Base-by-base conservation (phyloP, 768 basidiomycete genomes). In the Amyloporia xantha region DNA sequence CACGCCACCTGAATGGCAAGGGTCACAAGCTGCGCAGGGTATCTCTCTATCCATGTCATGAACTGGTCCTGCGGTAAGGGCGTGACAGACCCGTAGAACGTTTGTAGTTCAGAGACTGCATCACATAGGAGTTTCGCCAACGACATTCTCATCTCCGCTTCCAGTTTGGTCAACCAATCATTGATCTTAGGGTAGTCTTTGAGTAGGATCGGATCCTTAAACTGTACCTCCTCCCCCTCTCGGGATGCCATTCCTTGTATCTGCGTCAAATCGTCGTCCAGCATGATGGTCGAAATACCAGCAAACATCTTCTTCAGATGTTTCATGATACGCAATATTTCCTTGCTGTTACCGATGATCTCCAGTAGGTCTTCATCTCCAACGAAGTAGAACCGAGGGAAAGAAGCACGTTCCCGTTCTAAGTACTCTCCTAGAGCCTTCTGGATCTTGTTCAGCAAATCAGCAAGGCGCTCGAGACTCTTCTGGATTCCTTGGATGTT, bases 291-390 rank as follows among this genome's bases (percentile, higher is more conserved):
- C 1, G 92, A 86, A 33, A 99, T 86, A 23, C 96, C 96, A 19
- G 96, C 96, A 68, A 99, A 99, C 96, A 99, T 99, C 77, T 99
- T 99, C 75, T 97, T 98, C 51, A 99, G 76, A 70, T 98, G 96
- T 59, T 99, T 99, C 91, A 96, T 92, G 67, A 98, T 90, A 33
- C 96, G 87, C 38, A 92, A 69, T 57, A 98, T 96, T 62, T 98
- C 94, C 67, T 97, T 99, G 77, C 92, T 96, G 72, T 99, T 99
- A 54, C 96, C 96, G 55, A 99, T 98, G 59, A 99, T 99, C 67
- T 99, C 96, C 54, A 99, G 76, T 52, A 99, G 70, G 64, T 99
- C 96, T 63, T 99, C 96, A 68, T 99, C 96, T 59, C 96, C 96
- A 46, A 99, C 93, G 60, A 99, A 99, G 71, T 99, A 99, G 74